Evolutionary conservation across 75 land plant genomes (phyloP).

Genomic region (Isoetes taiwanensis): DNA sequence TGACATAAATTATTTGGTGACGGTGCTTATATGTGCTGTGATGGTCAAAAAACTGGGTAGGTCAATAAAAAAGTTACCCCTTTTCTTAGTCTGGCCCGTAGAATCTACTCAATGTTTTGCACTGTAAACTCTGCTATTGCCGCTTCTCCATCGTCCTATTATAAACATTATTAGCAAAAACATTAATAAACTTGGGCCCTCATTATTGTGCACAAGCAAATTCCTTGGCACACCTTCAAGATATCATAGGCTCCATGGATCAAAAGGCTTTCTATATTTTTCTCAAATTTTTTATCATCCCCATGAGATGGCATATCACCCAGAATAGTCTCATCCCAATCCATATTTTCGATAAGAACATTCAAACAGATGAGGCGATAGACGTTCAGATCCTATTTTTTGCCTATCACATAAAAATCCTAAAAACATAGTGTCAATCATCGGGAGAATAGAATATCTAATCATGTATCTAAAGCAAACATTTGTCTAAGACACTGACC

Average conservation of each 20-base stretch:
- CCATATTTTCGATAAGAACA: slow-evolving; percentile 28
- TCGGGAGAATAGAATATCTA: not conserved
- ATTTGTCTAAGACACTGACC: not conserved
- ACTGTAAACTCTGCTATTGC: slow-evolving; percentile 19
- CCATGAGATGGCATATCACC: slow-evolving; percentile 13
- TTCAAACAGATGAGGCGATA: slow-evolving; percentile 27
- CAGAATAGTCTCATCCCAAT: slow-evolving; percentile 25
- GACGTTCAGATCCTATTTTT: slow-evolving; percentile 24
- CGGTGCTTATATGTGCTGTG: too few species aligned
- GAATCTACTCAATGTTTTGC: slow-evolving; percentile 19
- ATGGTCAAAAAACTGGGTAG: not conserved
- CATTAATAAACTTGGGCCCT: too few species aligned
- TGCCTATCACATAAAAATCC: slow-evolving; percentile 15
- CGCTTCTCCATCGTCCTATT: slow-evolving; percentile 22
- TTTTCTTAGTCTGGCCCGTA: slow-evolving; percentile 20
- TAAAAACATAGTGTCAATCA: too few species aligned
- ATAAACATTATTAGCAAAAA: too few species aligned
- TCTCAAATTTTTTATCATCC: slow-evolving; percentile 6
- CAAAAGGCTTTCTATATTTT: slow-evolving; percentile 22
- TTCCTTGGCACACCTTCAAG: slow-evolving; percentile 14
- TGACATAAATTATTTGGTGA: too few species aligned
- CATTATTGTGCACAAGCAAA: not conserved
- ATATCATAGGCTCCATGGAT: slow-evolving; percentile 26
- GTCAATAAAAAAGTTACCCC: slow-evolving; percentile 10
- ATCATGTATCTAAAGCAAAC: not conserved